phyloP scores from a whole-genome alignment of 192 early-diverging fungal species.

The Podila verticillata region DNA sequence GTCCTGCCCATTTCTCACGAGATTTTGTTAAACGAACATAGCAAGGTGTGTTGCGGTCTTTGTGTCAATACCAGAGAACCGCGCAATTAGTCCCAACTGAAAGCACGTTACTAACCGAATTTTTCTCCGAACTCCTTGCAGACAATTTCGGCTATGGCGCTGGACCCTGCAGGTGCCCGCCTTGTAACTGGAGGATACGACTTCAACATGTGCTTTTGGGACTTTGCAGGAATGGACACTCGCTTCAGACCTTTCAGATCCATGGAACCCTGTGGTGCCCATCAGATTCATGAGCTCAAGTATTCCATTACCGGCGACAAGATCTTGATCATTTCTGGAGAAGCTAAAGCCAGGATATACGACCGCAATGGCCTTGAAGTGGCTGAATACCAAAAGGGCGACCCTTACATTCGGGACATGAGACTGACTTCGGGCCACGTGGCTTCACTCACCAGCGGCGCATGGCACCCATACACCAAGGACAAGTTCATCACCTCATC shows the following conservation, averaged over 20 bases:
- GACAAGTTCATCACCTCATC: conserved; percentile 80
- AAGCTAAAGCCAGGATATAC: conserved; percentile 78
- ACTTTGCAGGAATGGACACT: conserved; percentile 91
- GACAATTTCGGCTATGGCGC: conserved; percentile 80
- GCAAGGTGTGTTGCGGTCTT: conserved; percentile 52
- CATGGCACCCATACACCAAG: conserved; percentile 82
- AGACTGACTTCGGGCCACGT: conserved; percentile 81
- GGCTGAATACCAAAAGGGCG: conserved; percentile 85
- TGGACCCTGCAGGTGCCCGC: conserved; percentile 85
- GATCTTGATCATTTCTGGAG: conserved; percentile 83
- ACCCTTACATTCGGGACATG: conserved; percentile 92
- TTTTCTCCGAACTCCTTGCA: conserved; percentile 6
- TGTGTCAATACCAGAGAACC: too few relatives aligned
- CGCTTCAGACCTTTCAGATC: conserved; percentile 79
- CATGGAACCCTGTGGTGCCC: conserved; percentile 80
- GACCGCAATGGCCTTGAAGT: conserved; percentile 81
- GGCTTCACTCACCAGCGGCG: conserved; percentile 75
- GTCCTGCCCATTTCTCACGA: conserved; percentile 75
- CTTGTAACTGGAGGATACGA: conserved; percentile 85
- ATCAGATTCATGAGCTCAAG: conserved; percentile 83
- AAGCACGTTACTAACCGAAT: too few relatives aligned
- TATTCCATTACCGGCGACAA: conserved; percentile 80
- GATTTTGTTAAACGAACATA: conserved; percentile 72
- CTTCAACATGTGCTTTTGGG: conserved; percentile 88
- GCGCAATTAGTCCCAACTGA: too few relatives aligned